Conservation (phyloP, 1,139 yeast genomes). For the Pichia sp. region DNA sequence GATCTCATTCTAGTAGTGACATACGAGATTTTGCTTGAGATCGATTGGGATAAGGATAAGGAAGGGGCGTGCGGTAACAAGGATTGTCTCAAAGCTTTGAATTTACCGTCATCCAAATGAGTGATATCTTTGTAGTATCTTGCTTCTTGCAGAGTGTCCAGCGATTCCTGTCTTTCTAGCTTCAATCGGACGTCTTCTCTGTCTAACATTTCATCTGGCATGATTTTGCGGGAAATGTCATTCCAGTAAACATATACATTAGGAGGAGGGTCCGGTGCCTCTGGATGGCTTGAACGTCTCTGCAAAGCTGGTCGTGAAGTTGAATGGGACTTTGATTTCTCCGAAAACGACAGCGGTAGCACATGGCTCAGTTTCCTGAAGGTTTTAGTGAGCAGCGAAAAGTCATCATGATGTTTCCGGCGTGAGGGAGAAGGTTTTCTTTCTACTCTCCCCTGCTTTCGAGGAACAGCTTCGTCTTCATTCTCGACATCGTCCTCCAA, state of each 20-base stretch:
- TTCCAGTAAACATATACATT: slow-evolving; percentile 24
- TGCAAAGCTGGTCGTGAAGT: slow-evolving; percentile 17
- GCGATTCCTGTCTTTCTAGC: slow-evolving; percentile 52
- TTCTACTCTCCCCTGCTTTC: not conserved
- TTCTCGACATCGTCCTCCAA: slow-evolving; percentile 18
- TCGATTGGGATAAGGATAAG: slow-evolving; percentile 4
- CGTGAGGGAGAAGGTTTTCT: not conserved
- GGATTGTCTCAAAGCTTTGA: slow-evolving; percentile 64
- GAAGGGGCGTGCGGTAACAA: slow-evolving; percentile 41
- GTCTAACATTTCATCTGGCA: slow-evolving; percentile 26
- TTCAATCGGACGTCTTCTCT: slow-evolving; percentile 41
- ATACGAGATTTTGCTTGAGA: slow-evolving; percentile 5
- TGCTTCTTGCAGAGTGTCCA: slow-evolving; percentile 63
- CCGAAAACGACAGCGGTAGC: not conserved
- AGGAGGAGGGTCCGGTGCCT: slow-evolving; percentile 32
- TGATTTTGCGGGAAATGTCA: slow-evolving; percentile 26
- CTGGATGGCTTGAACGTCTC: slow-evolving; percentile 41
- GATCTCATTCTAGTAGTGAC: slow-evolving; percentile 2
- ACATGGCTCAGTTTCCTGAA: slow-evolving; percentile 3
- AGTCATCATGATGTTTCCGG: not conserved
- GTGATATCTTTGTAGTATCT: slow-evolving; percentile 49
- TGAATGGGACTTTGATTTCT: not conserved
- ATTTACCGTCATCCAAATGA: slow-evolving; percentile 60
- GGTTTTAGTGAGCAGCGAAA: not conserved
- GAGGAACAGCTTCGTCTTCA: not conserved